Evolutionary conservation across 2,329 filamentous ascomycete genomes (phyloP), one percentile per base, ranked within the genome.

Genomic region (Simplicillium sp.): DNA sequence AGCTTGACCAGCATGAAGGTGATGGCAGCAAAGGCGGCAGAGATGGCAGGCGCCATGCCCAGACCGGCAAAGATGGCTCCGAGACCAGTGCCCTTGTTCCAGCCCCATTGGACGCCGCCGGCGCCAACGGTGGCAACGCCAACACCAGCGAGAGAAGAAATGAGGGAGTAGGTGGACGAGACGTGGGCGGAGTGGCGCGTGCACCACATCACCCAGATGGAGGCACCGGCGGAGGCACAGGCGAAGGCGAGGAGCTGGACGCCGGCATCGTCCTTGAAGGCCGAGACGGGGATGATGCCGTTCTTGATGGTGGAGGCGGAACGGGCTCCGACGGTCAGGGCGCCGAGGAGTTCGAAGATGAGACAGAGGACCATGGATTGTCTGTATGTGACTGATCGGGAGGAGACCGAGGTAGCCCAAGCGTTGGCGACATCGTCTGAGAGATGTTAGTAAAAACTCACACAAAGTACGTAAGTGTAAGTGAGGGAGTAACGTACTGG

Each of bases 341-440:
- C 81, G 36, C 81, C 82, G 36, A 77, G 59, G 60, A 84, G 68
- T 59, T 86, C 82, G 60, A 84, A 84, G 46, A 84, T 60, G 36
- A 75, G 72, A 37, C 78, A 75, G 37, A 83, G 64, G 29, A 81
- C 51, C 77, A 82, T 82, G 48, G 79, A 82, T 62, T 82, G 77
- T 50, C 75, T 62, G 64, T 86, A 84, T 2, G 79, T 69, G 54
- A 87, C 70, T 49, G 84, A 88, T 40, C 84, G 68, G n/a, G 84
- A 88, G 15, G 84, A 88, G 44, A 89, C 84, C 36, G 77, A 82
- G 51, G 85, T 89, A 7, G 84, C 84, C 81, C 83, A 89, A 38
- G 84, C 68, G 64, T 90, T 90, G 55, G 85, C 84, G 43, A 90
- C 84, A 82, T 89, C 85, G 62, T 88, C 79, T 82, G 44, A 38